phyloP scores from a whole-genome alignment of 352 stramenopile genomes.

The Thalassiosira mediterranea region DNA sequence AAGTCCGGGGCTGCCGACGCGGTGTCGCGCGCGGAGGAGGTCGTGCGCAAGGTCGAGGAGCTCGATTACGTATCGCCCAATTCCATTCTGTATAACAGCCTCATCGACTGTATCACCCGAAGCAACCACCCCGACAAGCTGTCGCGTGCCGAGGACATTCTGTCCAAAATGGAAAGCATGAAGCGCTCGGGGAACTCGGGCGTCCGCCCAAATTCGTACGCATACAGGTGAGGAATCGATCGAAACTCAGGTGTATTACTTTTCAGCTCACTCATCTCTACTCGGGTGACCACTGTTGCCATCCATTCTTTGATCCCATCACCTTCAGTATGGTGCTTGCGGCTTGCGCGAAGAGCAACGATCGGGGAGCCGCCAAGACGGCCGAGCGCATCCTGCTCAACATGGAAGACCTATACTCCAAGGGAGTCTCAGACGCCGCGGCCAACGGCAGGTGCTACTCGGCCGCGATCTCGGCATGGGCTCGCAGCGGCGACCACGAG shows the following conservation, averaged over 20 bases:
- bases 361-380: constrained; percentile 41
- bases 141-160: constrained; percentile 20
- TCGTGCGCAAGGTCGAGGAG: constrained; percentile 37
- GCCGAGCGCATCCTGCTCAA: constrained; percentile 53
- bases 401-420: constrained; percentile 59
- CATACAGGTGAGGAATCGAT: constrained; percentile 42
- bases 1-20: constrained; percentile 33
- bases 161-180: constrained; percentile 33
- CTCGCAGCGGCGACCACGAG: constrained; percentile 22
- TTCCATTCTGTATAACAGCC: constrained; percentile 46
- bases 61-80: constrained; percentile 44
- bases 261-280: not conserved
- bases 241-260: too few relatives aligned
- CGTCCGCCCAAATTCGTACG: constrained; percentile 27
- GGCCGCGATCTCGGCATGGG: constrained; percentile 44
- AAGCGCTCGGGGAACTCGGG: constrained; percentile 19
- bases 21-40: constrained; percentile 23
- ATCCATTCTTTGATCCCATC: not conserved
- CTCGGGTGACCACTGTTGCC: too few relatives aligned
- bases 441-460: constrained; percentile 42
- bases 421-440: constrained; percentile 39
- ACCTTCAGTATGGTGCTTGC: constrained; percentile 49
- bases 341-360: constrained; percentile 30
- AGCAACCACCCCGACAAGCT: constrained; percentile 6
- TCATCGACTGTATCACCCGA: constrained; percentile 39